Evolutionary conservation across 129 eudicot genomes (phyloP).

Genomic region (Apium graveolens): DNA sequence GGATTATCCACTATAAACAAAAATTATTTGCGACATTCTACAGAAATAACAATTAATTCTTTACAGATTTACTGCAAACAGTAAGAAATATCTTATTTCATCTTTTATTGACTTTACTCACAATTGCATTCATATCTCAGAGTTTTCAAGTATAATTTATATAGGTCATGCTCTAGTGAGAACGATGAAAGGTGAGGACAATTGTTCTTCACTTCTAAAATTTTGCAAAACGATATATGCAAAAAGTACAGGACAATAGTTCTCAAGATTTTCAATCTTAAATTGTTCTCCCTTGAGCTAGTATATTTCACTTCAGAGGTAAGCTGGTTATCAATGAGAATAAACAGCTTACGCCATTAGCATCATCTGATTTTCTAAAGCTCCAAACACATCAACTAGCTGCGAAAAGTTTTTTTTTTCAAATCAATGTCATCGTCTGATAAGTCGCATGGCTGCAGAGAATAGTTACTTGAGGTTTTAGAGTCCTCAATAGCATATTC

Average conservation of each 20-base stretch:
- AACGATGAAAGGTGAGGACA: background rate
- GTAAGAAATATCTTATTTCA: background rate
- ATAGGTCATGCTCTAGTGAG: too few relatives aligned
- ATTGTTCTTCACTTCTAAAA: background rate
- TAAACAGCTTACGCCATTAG: constrained; percentile 68
- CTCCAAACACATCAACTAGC: constrained; percentile 80
- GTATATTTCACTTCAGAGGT: background rate
- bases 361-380: constrained; percentile 81
- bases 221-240: background rate
- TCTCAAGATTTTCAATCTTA: background rate
- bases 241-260: background rate
- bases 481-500: constrained; percentile 44
- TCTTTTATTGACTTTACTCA: background rate
- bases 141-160: too few relatives aligned
- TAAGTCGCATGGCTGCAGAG: constrained; percentile 85
- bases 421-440: constrained; percentile 73
- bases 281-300: background rate
- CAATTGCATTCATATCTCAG: background rate
- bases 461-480: constrained; percentile 73
- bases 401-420: constrained; percentile 53
- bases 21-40: background rate
- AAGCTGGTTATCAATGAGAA: background rate
- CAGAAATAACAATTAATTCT: background rate
- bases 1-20: background rate
- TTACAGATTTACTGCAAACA: background rate